These are phyloP conservation scores for Puccinia horiana DNA, from an alignment of 1,284 basidiomycete genomes.

Conservation along the genomic window DNA sequence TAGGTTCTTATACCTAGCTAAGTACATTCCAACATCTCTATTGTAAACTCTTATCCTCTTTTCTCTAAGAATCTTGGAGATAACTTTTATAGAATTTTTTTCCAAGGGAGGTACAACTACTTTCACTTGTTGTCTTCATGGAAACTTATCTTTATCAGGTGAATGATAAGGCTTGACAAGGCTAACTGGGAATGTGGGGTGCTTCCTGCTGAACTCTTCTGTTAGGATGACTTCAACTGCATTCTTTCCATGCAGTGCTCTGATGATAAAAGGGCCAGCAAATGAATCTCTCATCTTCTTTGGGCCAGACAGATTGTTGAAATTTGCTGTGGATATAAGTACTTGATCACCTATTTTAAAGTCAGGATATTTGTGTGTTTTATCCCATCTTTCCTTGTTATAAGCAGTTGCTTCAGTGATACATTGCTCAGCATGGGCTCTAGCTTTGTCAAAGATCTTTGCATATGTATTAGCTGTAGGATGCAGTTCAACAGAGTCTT, in stretches of 20 bases:
- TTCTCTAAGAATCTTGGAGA: background rate
- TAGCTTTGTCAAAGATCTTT: background rate
- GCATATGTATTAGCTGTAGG: background rate
- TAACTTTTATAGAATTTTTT: background rate
- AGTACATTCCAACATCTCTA: background rate
- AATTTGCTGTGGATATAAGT: background rate
- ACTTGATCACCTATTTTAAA: conserved; percentile 15
- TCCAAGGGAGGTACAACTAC: background rate
- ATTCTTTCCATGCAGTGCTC: background rate
- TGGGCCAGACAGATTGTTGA: background rate
- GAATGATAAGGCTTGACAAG: background rate
- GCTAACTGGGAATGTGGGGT: conserved; percentile 3
- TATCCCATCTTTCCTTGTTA: background rate
- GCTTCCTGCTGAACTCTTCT: background rate
- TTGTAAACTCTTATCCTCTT: background rate
- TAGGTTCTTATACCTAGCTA: background rate
- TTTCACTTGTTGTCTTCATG: background rate
- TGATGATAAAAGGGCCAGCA: conserved; percentile 3
- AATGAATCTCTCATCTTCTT: conserved; percentile 2
- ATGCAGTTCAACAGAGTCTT: background rate
- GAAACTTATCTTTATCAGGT: background rate
- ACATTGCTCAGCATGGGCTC: background rate
- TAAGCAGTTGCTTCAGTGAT: background rate
- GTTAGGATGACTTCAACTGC: background rate
- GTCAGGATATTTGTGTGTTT: background rate